phyloP scores from a whole-genome alignment of 2,329 filamentous ascomycete genomes.

The Emericellopsis cladophorae region DNA sequence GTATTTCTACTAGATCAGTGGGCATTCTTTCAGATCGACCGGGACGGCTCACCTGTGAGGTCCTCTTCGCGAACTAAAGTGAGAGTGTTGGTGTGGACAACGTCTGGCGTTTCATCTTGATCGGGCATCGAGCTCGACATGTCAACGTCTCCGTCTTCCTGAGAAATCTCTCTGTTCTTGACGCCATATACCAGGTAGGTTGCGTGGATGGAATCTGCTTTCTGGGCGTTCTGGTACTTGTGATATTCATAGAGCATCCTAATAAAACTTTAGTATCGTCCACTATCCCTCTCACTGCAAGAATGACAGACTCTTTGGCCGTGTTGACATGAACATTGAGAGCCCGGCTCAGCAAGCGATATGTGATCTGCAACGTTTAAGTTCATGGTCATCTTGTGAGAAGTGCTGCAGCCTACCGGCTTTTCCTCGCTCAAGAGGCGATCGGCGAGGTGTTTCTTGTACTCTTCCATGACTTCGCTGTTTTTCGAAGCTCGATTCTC shows the following conservation, averaged over 20 bases:
- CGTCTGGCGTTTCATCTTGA: constrained; percentile 27
- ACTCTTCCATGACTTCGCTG: constrained; percentile 37
- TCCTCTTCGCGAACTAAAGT: constrained; percentile 61
- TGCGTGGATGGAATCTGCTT: constrained; percentile 65
- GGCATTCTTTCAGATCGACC: not conserved
- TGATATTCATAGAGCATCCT: constrained; percentile 85
- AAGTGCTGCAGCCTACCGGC: constrained; percentile 38
- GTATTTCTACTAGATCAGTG: constrained; percentile 36
- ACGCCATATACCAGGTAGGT: constrained; percentile 81
- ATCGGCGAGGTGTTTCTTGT: constrained; percentile 61
- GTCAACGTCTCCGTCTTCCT: constrained; percentile 51
- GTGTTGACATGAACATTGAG: constrained; percentile 74
- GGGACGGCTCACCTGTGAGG: constrained; percentile 42
- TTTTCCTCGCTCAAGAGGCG: constrained; percentile 65
- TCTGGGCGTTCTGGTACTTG: constrained; percentile 60
- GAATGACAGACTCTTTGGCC: constrained; percentile 64
- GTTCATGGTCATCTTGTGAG: constrained; percentile 5
- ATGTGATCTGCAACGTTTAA: constrained; percentile 54
- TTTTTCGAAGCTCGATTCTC: not conserved
- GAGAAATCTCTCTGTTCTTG: constrained; percentile 28
- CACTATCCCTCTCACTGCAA: constrained; percentile 2
- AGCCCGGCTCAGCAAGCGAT: constrained; percentile 70
- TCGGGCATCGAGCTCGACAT: constrained; percentile 56
- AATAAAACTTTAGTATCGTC: constrained; percentile 36
- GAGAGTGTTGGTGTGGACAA: constrained; percentile 43